Conservation (phyloP, 2,329 filamentous ascomycete species). For the Phaeoacremonium minimum region DNA sequence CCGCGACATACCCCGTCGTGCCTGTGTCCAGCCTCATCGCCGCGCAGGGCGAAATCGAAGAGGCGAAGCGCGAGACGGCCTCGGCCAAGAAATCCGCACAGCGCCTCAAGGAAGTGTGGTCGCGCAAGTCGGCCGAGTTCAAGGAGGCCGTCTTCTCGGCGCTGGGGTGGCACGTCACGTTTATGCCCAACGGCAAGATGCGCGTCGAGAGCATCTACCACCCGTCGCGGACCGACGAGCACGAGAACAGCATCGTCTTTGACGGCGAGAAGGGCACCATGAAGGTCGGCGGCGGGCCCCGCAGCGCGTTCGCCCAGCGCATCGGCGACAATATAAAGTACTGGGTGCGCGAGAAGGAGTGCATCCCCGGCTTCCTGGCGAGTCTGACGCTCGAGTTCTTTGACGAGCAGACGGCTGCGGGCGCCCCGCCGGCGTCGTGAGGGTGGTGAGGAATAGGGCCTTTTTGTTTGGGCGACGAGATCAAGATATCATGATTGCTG, state of each 20-base stretch:
- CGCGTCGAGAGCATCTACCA: conserved; percentile 84
- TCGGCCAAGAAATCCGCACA: conserved; percentile 78
- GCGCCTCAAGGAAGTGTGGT: conserved; percentile 90
- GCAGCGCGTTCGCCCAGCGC: conserved; percentile 78
- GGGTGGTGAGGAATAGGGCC: too few species aligned
- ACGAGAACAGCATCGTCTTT: conserved; percentile 75
- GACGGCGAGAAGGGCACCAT: conserved; percentile 93
- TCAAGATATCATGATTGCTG: too few species aligned
- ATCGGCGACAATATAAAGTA: conserved; percentile 87
- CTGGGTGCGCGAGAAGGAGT: conserved; percentile 91
- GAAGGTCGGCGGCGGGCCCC: conserved; percentile 91
- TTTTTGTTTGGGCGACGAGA: too few species aligned
- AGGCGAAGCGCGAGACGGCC: conserved; percentile 63
- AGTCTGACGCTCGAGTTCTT: conserved; percentile 92
- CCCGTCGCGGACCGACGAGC: conserved; percentile 62
- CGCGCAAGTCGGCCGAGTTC: conserved; percentile 87
- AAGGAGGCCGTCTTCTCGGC: conserved; percentile 90
- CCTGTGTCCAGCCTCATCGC: conserved; percentile 74
- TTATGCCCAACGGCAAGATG: conserved; percentile 96
- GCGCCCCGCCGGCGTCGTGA: conserved; percentile 11
- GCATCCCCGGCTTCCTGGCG: conserved; percentile 89
- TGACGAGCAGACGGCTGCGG: conserved; percentile 61
- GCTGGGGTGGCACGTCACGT: conserved; percentile 90
- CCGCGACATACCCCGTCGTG: conserved; percentile 54
- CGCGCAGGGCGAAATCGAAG: conserved; percentile 69